These are phyloP conservation scores for Xylaria sp. DNA, from an alignment of 2,329 filamentous ascomycete genomes.

Conservation along the genomic window DNA sequence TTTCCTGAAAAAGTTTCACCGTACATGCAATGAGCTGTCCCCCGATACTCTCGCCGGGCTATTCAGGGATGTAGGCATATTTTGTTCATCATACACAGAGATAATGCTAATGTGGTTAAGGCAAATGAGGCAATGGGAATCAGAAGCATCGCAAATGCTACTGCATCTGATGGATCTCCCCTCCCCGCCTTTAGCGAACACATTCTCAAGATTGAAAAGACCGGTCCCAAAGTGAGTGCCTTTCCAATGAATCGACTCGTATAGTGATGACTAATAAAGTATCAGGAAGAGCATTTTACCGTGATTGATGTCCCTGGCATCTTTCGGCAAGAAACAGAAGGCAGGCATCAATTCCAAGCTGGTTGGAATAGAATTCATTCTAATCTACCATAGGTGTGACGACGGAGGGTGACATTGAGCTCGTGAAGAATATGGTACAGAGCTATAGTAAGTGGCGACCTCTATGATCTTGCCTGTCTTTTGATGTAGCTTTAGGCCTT, in stretches of 20 bases:
- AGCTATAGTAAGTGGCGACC: conserved; percentile 44
- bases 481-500: neutral
- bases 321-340: conserved; percentile 49
- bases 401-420: conserved; percentile 49
- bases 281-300: conserved; percentile 52
- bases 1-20: conserved; percentile 39
- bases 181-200: conserved; percentile 53
- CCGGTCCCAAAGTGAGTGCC: conserved; percentile 47
- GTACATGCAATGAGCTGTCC: conserved; percentile 33
- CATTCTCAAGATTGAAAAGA: conserved; percentile 51
- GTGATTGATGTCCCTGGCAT: conserved; percentile 62
- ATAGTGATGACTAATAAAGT: neutral
- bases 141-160: conserved; percentile 29
- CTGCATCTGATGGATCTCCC: neutral
- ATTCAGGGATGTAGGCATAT: conserved; percentile 47
- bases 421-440: conserved; percentile 55
- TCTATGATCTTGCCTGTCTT: neutral
- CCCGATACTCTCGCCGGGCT: conserved; percentile 44
- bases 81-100: neutral
- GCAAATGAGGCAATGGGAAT: conserved; percentile 54
- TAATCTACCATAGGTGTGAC: conserved; percentile 44
- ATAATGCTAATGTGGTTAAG: conserved; percentile 32
- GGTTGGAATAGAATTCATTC: neutral
- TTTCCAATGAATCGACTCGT: neutral
- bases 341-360: conserved; percentile 29